Evolutionary conservation across 352 stramenopile species (phyloP), one percentile per base, ranked within the genome.

Genomic region (Phytophthora pluvialis): DNA sequence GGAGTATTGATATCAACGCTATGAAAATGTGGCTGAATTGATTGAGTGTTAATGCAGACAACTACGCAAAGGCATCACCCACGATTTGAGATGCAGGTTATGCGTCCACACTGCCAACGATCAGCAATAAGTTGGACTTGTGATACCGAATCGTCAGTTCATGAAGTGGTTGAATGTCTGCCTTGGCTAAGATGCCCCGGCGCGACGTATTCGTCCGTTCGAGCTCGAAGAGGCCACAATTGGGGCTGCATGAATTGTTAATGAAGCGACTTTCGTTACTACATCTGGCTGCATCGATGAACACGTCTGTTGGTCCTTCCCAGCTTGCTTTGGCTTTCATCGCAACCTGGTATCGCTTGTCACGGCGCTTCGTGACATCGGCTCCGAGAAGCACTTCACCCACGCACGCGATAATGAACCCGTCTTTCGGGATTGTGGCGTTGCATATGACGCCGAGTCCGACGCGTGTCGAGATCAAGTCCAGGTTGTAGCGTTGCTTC

Each of bases 171-270:
- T 13, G 46, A 1, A 53, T 40, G 8, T 43, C 29, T 4, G 13
- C 7, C 16, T 40, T 29, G 5, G 50, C 50, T 10, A 48, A 48
- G 4, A 58, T 58, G 2, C 35, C 36, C 25, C 48, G 32, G 25
- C 50, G 26, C 1, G 38, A 47, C 0, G 38, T 57, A 35, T 58
- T 58, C 10, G 50, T 40, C 38, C 26, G 40, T 40, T 58, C 50
- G 5, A 39, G 15, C 25, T 58, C 50, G 16, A 39, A 58, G 4
- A 48, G 25, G 8, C 1, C 36, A 16, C 36, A 58, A 12, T 58
- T 56, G 7, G 28, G 28, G 4, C 6, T 29, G 29, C 45, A 54
- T 4, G 47, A 54, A 10, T 44, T 16, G 18, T 54, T 54, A 5
- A 43, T 43, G 31, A n/a, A 54, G 31, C 47, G 47, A 15, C 47